Evolutionary conservation across 176 grass and related monocot genomes (phyloP), one percentile per base, ranked within the genome.

Genomic region (Raddia guianensis): DNA sequence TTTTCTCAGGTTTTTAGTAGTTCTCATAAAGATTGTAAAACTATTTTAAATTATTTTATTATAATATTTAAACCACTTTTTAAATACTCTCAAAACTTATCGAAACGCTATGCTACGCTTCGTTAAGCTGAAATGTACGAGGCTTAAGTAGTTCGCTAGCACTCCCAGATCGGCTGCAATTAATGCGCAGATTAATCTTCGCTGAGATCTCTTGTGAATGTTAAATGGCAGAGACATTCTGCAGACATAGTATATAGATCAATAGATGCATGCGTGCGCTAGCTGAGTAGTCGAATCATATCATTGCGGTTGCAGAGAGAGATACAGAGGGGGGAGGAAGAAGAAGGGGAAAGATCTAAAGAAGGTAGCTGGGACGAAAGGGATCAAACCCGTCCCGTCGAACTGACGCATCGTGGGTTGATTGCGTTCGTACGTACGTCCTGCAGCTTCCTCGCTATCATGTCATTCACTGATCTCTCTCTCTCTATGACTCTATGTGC

Each of bases 311-410:
- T 40, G 37, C 37, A 40, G 37, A 40, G 37, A 40, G 37, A 14
- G 65, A 72, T 76, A 27, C 44, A 70, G 2, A 50, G 3, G 0
- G 0, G 56, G 71, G 9, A 44, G 7, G 44, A 76, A 14, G 68
- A 20, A 72, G 7, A 14, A 3, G 46, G 54, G 20, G 9, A 18
- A 33, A 46, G 34, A n/a, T n/a, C n/a, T n/a, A n/a, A 10, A 67
- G 19, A 14, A 37, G 58, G 57, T 33, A 10, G 62, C 37, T 40
- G 37, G 37, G 37, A 40, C 37, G 56, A 42, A 63, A 54, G 63
- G 73, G 70, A 74, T 91, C 82, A 63, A 88, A 90, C 84, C 90
- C 83, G 87, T 92, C 87, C 52, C 66, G 78, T 96, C 87, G 85
- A 92, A 44, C 60, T 81, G 93, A 90, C 87, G 72, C 67, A 63